Percentiles rank a stretch among this genome's conserved stretches.
Conservation (phyloP, 169 alveolate species). For the Plasmodium ovale region DNA sequence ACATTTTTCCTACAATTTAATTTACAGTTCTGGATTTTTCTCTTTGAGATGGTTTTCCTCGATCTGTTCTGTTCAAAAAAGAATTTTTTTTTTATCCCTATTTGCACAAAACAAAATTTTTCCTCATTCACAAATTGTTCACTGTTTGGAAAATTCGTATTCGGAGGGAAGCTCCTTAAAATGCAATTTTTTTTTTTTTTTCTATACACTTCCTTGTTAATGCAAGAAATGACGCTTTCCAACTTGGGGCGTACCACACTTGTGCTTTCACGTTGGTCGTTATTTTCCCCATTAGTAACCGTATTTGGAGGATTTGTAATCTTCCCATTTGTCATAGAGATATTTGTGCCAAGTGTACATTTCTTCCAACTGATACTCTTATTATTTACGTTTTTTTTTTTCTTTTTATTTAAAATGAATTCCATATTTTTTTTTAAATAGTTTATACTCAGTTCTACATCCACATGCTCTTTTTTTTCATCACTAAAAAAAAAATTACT, state of each 20-base stretch:
- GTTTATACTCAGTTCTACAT: constrained; percentile 26
- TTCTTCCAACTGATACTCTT: not conserved
- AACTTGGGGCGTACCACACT: no score
- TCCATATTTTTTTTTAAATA: constrained; percentile 25
- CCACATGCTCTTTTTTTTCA: not conserved
- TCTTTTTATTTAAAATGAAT: constrained; percentile 22
- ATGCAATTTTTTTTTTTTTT: not conserved
- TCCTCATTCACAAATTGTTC: constrained; percentile 1
- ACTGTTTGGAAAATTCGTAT: not conserved
- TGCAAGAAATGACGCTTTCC: no score
- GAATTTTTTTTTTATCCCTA: not conserved
- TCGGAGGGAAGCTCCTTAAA: not conserved
- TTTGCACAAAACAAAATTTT: not conserved
- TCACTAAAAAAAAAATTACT: constrained; percentile 9
- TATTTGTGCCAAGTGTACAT: not conserved
- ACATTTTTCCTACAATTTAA: not conserved
- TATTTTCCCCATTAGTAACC: no score
- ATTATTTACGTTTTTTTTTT: not conserved
- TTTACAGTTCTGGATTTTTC: not conserved
- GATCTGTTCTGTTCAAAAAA: not conserved
- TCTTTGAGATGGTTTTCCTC: not conserved
- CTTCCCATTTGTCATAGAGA: not conserved
- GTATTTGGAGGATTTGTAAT: no score
- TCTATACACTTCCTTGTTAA: not conserved
- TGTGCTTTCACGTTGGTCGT: no score